Conservation (phyloP, 495 filamentous ascomycete species). For the Aspergillus panamensis region DNA sequence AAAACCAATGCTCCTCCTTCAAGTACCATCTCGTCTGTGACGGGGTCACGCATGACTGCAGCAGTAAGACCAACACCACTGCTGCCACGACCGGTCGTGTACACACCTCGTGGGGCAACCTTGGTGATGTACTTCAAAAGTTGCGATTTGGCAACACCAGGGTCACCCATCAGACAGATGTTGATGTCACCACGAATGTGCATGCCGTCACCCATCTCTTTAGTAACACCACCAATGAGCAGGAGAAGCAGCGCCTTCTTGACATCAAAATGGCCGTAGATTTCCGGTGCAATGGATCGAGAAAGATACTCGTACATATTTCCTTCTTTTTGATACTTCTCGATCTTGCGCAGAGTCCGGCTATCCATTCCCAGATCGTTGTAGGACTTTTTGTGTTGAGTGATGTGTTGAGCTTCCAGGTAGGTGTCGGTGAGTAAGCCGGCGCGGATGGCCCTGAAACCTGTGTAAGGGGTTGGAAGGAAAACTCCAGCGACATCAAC, state of each 20-base stretch:
- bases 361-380: slow-evolving; percentile 78
- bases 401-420: slow-evolving; percentile 87
- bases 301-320: slow-evolving; percentile 93
- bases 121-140: slow-evolving; percentile 97
- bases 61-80: slow-evolving; percentile 96
- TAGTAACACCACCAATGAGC: slow-evolving; percentile 92
- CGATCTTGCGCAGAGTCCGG: slow-evolving; percentile 73
- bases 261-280: slow-evolving; percentile 93
- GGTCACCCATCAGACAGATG: slow-evolving; percentile 97
- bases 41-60: slow-evolving; percentile 96
- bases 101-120: slow-evolving; percentile 93
- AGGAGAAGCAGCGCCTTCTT: slow-evolving; percentile 96
- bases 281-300: slow-evolving; percentile 95
- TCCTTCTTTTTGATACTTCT: slow-evolving; percentile 72
- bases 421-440: slow-evolving; percentile 96
- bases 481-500: slow-evolving; percentile 94
- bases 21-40: slow-evolving; percentile 98
- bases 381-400: slow-evolving; percentile 97
- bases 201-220: slow-evolving; percentile 98
- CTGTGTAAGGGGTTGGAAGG: slow-evolving; percentile 94
- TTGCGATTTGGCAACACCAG: slow-evolving; percentile 98
- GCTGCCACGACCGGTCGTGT: slow-evolving; percentile 94
- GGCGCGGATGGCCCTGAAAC: slow-evolving; percentile 93
- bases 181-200: slow-evolving; percentile 98
- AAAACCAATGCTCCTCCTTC: slow-evolving; percentile 95